These are phyloP conservation scores for Rhodotorula sp. DNA, from an alignment of 1,284 basidiomycete genomes.

Conservation along the genomic window DNA sequence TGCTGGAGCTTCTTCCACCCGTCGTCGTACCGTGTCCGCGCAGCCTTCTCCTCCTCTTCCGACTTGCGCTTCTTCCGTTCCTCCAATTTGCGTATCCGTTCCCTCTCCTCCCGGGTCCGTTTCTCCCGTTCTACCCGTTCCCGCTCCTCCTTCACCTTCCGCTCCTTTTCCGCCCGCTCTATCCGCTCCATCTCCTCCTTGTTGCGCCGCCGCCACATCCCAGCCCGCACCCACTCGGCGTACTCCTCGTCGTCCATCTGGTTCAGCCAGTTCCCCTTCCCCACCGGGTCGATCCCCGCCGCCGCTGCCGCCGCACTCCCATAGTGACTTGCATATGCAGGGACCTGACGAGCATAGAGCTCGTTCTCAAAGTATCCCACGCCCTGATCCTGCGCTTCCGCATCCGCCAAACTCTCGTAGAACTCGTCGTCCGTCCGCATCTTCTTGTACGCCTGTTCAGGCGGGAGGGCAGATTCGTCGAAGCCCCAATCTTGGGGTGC, in stretches of 20 bases:
- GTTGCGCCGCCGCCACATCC: constrained; percentile 69
- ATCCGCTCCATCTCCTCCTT: constrained; percentile 63
- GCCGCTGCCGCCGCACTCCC: constrained; percentile 26
- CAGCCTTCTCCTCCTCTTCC: constrained; percentile 14
- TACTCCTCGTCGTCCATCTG: constrained; percentile 81
- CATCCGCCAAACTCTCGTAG: constrained; percentile 18
- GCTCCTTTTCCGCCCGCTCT: constrained; percentile 13
- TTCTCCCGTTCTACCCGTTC: constrained; percentile 51
- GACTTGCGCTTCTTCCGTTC: constrained; percentile 49
- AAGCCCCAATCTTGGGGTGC: constrained; percentile 11
- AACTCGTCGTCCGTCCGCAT: constrained; percentile 25
- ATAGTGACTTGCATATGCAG: constrained; percentile 22
- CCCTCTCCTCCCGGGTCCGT: constrained; percentile 57
- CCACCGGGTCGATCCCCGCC: constrained; percentile 6
- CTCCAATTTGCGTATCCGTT: constrained; percentile 57
- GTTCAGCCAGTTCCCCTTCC: background rate
- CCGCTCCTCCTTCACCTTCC: constrained; percentile 16
- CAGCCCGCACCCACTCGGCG: constrained; percentile 70
- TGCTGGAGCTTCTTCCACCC: constrained; percentile 29
- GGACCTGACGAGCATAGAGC: constrained; percentile 15
- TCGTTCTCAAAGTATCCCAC: constrained; percentile 28
- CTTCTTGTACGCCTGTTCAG: constrained; percentile 31
- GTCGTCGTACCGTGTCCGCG: constrained; percentile 23
- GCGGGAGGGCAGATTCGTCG: constrained; percentile 30
- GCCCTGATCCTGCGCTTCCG: constrained; percentile 17